Percentiles rank a stretch among this genome's conserved stretches.
These are phyloP conservation scores for Asterophora lycoperdoides DNA, from an alignment of 768 basidiomycete genomes.

Conservation along the genomic window DNA sequence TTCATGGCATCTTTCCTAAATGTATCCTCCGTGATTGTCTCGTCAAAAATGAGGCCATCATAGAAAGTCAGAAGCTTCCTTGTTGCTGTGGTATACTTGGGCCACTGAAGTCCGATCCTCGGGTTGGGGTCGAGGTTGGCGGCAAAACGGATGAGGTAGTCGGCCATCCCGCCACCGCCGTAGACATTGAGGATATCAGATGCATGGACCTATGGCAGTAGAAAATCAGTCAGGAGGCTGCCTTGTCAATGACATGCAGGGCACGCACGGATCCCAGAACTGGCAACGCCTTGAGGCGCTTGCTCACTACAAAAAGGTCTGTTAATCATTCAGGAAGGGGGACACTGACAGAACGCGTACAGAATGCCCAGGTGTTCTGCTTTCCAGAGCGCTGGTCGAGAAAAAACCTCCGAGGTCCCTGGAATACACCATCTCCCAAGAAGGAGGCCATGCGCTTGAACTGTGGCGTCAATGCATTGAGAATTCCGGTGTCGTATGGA, in stretches of 20 bases:
- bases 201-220: constrained; percentile 32
- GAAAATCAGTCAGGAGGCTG: neutral
- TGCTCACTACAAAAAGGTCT: constrained; percentile 37
- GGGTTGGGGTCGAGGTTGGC: constrained; percentile 43
- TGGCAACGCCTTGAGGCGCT: constrained; percentile 37
- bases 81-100: constrained; percentile 33
- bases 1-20: constrained; percentile 38
- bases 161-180: constrained; percentile 36
- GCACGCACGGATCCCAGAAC: constrained; percentile 40
- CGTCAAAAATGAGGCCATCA: constrained; percentile 27
- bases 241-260: constrained; percentile 4
- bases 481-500: constrained; percentile 44
- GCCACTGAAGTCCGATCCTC: constrained; percentile 35
- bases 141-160: constrained; percentile 45
- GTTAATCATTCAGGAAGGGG: constrained; percentile 1
- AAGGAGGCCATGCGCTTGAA: constrained; percentile 50
- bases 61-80: constrained; percentile 40
- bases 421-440: constrained; percentile 47
- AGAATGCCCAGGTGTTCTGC: constrained; percentile 42
- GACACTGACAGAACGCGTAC: constrained; percentile 38
- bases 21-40: constrained; percentile 38
- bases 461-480: constrained; percentile 43
- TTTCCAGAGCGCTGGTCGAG: constrained; percentile 32
- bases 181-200: constrained; percentile 42
- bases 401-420: constrained; percentile 46